phyloP scores from a whole-genome alignment of 139 green algal species.

The Nannochloris sp. region DNA sequence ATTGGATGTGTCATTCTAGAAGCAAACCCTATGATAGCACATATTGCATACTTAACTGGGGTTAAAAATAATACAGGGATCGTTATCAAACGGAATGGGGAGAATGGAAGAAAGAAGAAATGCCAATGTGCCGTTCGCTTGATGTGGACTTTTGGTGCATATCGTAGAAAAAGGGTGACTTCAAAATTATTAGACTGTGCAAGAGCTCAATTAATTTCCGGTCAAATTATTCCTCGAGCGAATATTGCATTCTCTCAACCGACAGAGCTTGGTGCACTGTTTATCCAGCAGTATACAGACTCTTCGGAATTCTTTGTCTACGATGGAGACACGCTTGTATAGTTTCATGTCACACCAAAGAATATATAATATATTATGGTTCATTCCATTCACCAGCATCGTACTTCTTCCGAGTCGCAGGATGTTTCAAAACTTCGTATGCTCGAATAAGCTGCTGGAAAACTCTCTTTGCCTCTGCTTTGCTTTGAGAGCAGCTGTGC shows the following conservation, averaged over 20 bases:
- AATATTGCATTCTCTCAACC: slow-evolving; percentile 36
- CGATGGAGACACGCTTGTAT: not conserved
- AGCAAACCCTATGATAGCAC: not conserved
- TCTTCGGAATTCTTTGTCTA: slow-evolving; percentile 22
- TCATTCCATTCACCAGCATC: slow-evolving; percentile 28
- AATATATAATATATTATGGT: not conserved
- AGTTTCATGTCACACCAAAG: not conserved
- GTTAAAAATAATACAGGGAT: not conserved
- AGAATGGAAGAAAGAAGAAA: slow-evolving; percentile 4
- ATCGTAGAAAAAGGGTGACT: slow-evolving; percentile 23
- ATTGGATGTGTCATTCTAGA: not conserved
- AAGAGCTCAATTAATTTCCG: slow-evolving; percentile 24
- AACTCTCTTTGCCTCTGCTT: slow-evolving; percentile 21
- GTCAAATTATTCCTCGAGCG: slow-evolving; percentile 23
- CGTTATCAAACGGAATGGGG: slow-evolving; percentile 9
- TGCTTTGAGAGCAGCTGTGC: slow-evolving; percentile 19
- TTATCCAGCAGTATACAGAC: slow-evolving; percentile 18
- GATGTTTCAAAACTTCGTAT: slow-evolving; percentile 51
- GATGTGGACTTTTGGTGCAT: slow-evolving; percentile 29
- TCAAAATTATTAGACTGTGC: slow-evolving; percentile 31
- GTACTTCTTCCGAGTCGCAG: slow-evolving; percentile 44
- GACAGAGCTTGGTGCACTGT: slow-evolving; percentile 13
- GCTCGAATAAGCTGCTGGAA: slow-evolving; percentile 54
- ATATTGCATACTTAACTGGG: not conserved
- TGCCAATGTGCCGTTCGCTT: slow-evolving; percentile 25